Evolutionary conservation across 169 alveolate genomes (phyloP), one percentile per base, ranked within the genome.

Genomic region (Eimeria praecox): DNA sequence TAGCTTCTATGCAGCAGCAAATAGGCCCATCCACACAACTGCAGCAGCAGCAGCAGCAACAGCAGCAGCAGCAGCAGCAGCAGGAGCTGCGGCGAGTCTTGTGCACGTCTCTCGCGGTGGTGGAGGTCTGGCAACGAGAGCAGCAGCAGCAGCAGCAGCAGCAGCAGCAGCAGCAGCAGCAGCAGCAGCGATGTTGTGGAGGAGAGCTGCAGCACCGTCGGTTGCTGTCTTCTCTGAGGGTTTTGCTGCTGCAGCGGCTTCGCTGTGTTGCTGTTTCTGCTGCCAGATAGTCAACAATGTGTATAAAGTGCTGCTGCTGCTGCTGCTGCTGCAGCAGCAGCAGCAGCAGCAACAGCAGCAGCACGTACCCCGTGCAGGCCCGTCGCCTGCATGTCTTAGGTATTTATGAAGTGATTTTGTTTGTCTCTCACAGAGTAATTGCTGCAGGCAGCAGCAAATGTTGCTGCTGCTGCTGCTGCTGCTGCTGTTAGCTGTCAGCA

Each of bases 61-160:
- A 77, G 62, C 62, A 35, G 54, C 16, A 4, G 9, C 87, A 73
- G 83, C 54, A 35, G 87, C 87, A 77, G 87, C 87, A 77, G 87
- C 87, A 77, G 62, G 87, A 35, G 54, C 16, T 22, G 9, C 87
- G 59, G 16, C 87, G 59, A 38, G 87, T 77, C 87, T 30, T 77
- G 62, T 77, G 87, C 59, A 27, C 40, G 87, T 77, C 87, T 14
- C 87, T 77, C 56, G 87, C 87, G n/a, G 24, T 77, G 87, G 87
- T 77, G 87, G 87, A 77, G 54, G 87, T 77, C 35, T 77, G 87
- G 87, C 87, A 77, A 59, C 46, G 87, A 38, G 87, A 77, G 59
- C 87, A 77, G 87, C 87, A 77, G 56, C 80, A 69, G 80, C 80
- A 69, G 44, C 80, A 69, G 80, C 80, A 69, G 80, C 80, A 69